Evolutionary conservation across 78 protist genomes (phyloP).

Genomic region (Anaeramoeba flamelloides): DNA sequence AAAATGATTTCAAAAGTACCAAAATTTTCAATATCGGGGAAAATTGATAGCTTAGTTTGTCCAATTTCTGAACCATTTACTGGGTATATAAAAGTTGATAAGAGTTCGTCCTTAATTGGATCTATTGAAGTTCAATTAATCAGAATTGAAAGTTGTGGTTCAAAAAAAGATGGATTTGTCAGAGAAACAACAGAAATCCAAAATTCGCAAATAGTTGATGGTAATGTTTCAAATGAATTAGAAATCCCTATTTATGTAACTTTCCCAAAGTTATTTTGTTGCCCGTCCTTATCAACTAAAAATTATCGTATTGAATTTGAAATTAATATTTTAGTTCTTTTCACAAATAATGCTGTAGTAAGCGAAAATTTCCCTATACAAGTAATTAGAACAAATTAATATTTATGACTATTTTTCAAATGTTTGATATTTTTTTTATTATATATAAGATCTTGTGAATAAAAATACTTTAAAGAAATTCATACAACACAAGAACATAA

Average conservation of each 20-base stretch:
- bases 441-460: too few relatives aligned
- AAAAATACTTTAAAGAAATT: too few relatives aligned
- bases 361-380: too few relatives aligned
- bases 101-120: constrained; percentile 28
- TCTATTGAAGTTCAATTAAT: constrained; percentile 74
- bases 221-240: neutral
- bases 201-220: constrained; percentile 9
- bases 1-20: too few relatives aligned
- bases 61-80: constrained; percentile 47
- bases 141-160: constrained; percentile 51
- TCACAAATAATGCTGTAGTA: too few relatives aligned
- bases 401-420: too few relatives aligned
- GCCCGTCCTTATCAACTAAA: neutral
- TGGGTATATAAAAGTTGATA: constrained; percentile 31
- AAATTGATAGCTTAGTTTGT: constrained; percentile 25
- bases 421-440: too few relatives aligned
- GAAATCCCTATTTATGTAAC: constrained; percentile 12
- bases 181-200: constrained; percentile 15
- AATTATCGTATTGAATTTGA: constrained; percentile 3
- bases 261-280: constrained; percentile 4
- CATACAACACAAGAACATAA: too few relatives aligned
- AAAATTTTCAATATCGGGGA: constrained; percentile 63
- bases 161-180: too few relatives aligned
- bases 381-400: too few relatives aligned
- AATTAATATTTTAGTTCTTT: too few relatives aligned